Percentiles rank a stretch among this genome's conserved stretches.
phyloP scores from a whole-genome alignment of 441 rosid genomes.

The Populus hybrid region DNA sequence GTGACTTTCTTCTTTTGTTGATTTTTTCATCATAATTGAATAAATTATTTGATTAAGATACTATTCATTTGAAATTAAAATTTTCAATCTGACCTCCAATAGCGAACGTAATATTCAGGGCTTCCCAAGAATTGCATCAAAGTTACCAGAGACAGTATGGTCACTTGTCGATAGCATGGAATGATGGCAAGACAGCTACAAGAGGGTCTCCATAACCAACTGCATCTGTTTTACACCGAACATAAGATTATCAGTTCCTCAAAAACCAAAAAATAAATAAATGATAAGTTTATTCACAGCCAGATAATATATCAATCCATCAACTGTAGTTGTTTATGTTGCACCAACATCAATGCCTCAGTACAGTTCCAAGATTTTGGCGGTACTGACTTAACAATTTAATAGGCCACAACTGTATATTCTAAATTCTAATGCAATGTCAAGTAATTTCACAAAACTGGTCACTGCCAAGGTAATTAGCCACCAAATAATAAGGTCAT shows the following conservation, averaged over 20 bases:
- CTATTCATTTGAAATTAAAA: too few relatives aligned
- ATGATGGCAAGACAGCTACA: constrained; percentile 82
- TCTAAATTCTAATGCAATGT: not conserved
- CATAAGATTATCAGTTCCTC: not conserved
- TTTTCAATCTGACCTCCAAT: too few relatives aligned
- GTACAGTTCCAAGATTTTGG: not conserved
- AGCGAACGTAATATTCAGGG: constrained; percentile 1
- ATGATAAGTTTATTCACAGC: not conserved
- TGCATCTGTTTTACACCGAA: constrained; percentile 46
- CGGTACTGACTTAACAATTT: not conserved
- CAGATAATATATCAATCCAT: not conserved
- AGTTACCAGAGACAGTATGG: constrained; percentile 12
- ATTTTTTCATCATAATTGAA: too few relatives aligned
- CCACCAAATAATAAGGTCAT: not conserved
- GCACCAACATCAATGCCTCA: not conserved
- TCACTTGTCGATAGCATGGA: constrained; percentile 44
- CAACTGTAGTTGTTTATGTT: not conserved
- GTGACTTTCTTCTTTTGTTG: too few relatives aligned
- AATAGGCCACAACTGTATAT: not conserved
- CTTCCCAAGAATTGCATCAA: constrained; percentile 9
- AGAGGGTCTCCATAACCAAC: constrained; percentile 89
- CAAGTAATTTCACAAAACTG: not conserved
- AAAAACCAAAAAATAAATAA: not conserved
- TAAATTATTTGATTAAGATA: too few relatives aligned
- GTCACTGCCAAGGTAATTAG: not conserved